Evolutionary conservation across 148 eudicot genomes (phyloP).

Genomic region (Vaccinium corymbosum): DNA sequence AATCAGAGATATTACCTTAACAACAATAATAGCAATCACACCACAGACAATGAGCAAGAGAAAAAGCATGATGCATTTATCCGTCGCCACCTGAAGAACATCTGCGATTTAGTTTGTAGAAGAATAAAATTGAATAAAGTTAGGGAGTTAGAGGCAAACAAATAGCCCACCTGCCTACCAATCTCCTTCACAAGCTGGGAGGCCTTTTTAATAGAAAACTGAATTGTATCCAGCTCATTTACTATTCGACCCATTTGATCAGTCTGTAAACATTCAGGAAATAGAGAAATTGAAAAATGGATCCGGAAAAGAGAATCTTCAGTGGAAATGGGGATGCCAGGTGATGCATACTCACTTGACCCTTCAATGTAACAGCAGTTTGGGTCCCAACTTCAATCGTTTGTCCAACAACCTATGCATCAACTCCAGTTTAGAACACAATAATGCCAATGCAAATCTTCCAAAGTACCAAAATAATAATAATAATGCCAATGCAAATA

Average conservation of each 20-base stretch:
- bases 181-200: slow-evolving; percentile 97
- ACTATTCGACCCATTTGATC: slow-evolving; percentile 97
- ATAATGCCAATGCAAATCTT: neutral
- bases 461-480: too few species aligned
- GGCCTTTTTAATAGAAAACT: slow-evolving; percentile 94
- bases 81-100: slow-evolving; percentile 86
- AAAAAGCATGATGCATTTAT: slow-evolving; percentile 94
- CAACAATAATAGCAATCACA: slow-evolving; percentile 86
- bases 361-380: slow-evolving; percentile 82
- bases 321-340: slow-evolving; percentile 1
- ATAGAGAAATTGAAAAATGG: slow-evolving; percentile 5
- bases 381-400: slow-evolving; percentile 91
- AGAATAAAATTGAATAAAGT: neutral
- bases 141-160: slow-evolving; percentile 1
- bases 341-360: slow-evolving; percentile 57
- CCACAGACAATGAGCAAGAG: slow-evolving; percentile 89
- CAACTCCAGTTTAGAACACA: slow-evolving; percentile 14
- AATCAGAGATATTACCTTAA: slow-evolving; percentile 57
- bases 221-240: slow-evolving; percentile 90
- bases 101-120: slow-evolving; percentile 2
- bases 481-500: neutral
- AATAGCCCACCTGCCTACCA: slow-evolving; percentile 76
- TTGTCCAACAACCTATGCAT: slow-evolving; percentile 76
- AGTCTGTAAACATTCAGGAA: slow-evolving; percentile 46
- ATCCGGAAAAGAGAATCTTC: slow-evolving; percentile 15